Evolutionary conservation across 78 protist genomes (phyloP), one percentile per base, ranked within the genome.

Genomic region (Planoprotostelium fungivorum): DNA sequence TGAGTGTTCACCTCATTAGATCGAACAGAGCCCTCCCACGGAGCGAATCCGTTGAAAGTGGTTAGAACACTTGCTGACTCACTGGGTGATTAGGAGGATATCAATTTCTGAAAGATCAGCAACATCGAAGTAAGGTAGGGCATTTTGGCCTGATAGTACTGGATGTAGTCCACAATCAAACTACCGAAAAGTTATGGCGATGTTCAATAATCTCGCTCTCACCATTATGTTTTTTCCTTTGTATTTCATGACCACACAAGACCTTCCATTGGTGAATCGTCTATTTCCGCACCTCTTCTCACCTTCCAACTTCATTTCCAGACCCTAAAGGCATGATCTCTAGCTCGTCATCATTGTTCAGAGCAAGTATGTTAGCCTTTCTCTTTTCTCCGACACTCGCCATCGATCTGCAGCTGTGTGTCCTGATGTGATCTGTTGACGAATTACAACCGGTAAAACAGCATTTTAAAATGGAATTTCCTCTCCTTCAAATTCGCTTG

Each of bases 141-240:
- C 86, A 25, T 37, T 93, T 28, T 84, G 1, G 37, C 99, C 99
- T 0, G 86, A 37, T 51, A 28, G 39, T 0, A 95, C 99, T 0
- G 99, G 99, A 90, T 98, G 99, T 25, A 98, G 93, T 39, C 98
- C 99, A 88, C 99, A 97, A 86, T 97, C 99, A 83, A 97, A 94
- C 94, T 87, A 38, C 0, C 28, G 0, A 5, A 9, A 35, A 83
- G 16, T 35, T 1, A 31, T 28, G n/a, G 38, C 5, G 31, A 16
- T 29, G 51, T 10, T 84, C 35, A 63, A 29, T 5, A 85, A 1
- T 5, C 16, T 84, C 1, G 10, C 35, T 37, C 90, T 35, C 16
- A 87, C 89, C 99, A 98, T 95, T 39, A 98, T 91, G 1, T 91
- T 88, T 63, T 91, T 91, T 83, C 98, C 98, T 87, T 97, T 96